A percentile compares a stretch with the other conserved stretches of the same genome.
These are phyloP conservation scores for Strobilomyces echinocephalus DNA, from an alignment of 768 basidiomycete species.

Conservation along the genomic window DNA sequence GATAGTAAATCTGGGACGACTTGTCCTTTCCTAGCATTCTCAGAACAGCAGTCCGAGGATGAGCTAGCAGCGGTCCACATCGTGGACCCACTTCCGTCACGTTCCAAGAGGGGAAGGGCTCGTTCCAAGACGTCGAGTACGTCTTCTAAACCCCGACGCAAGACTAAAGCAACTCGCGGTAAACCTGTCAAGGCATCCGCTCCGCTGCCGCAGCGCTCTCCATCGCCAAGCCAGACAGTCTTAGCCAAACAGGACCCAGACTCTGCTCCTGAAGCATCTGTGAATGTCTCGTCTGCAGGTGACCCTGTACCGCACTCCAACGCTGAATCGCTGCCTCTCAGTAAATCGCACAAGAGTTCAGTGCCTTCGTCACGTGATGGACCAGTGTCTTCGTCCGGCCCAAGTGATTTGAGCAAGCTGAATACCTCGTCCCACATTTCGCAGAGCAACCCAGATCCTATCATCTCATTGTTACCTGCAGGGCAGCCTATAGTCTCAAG, in stretches of 20 bases:
- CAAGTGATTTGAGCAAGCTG: background rate
- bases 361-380: background rate
- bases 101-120: constrained; percentile 16
- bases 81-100: constrained; percentile 11
- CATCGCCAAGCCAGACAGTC: constrained; percentile 6
- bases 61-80: constrained; percentile 10
- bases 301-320: background rate
- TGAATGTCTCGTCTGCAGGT: background rate
- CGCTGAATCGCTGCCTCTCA: background rate
- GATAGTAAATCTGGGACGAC: constrained; percentile 40
- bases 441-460: constrained; percentile 2
- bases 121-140: constrained; percentile 21
- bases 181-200: constrained; percentile 19
- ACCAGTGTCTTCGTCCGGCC: background rate
- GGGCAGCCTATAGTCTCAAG: constrained; percentile 9
- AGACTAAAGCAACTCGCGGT: constrained; percentile 17
- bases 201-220: constrained; percentile 12
- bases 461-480: constrained; percentile 13
- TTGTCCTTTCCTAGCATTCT: constrained; percentile 41
- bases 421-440: background rate
- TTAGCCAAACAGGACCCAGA: background rate
- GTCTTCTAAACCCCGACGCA: constrained; percentile 23
- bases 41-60: constrained; percentile 24
- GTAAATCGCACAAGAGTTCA: background rate
- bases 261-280: background rate